Base-by-base conservation (phyloP, 306 rosid species). In the Spatholobus suberectus region DNA sequence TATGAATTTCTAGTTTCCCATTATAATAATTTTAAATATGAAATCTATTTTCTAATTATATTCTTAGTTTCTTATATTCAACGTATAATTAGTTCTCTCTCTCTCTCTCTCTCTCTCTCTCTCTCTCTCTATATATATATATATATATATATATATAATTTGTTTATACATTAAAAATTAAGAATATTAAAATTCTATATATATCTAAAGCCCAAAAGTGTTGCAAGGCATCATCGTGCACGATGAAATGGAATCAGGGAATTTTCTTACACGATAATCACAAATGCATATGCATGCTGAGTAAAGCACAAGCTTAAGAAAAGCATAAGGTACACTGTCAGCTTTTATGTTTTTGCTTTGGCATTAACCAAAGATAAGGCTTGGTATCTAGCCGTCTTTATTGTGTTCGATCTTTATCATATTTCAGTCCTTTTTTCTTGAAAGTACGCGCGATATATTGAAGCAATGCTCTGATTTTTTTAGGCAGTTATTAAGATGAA, bases 381-480 rank as follows among this genome's bases (percentile, higher is more conserved):
- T 52, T 54, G 11, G 47, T 11, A 74, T 74, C 35, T 13, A 0
- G 1, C 0, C 0, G 10, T 6, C 17, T 73, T 52, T 34, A 38
- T 35, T 54, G 12, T 73, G 47, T 0, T n/a, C n/a, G n/a, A n/a
- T 34, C 18, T 13, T 20, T 74, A 52, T 3, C n/a, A 17, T 27
- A 27, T n/a, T 1, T 49, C 32, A 27, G 12, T 49, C 26, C 63
- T n/a, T n/a, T 47, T 72, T 72, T 29, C 77, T 72, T 72, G 5
- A 49, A 72, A 72, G 77, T 29, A 49, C 0, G 12, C 46, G n/a
- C n/a, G n/a, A n/a, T 27, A 34, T 29, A 37, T 75, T 57, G 24
- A 23, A 75, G 69, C 21, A 10, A 21, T 37, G 52, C 55, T 75
- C 40, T 37, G 63, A 52, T 17, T 54, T 74, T 73, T 72, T 27